These are phyloP conservation scores for Moesziomyces sp. DNA, from an alignment of 1,284 basidiomycete genomes.

Conservation along the genomic window DNA sequence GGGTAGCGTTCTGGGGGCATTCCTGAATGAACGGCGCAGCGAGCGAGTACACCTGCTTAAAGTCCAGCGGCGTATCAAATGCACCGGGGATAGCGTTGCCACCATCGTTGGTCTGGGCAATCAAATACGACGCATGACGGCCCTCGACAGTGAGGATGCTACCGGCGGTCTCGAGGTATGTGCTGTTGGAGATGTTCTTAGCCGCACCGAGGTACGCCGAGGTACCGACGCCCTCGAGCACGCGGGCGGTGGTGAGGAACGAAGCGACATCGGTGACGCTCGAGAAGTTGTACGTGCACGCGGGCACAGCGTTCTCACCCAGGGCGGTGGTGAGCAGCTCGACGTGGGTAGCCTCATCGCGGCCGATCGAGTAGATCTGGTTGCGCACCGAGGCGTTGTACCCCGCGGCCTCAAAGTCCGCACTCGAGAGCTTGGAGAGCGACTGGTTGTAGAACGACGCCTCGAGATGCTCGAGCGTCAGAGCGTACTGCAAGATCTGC, in stretches of 20 bases:
- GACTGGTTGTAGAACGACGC: conserved; percentile 53
- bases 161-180: conserved; percentile 46
- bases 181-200: conserved; percentile 44
- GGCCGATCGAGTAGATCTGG: conserved; percentile 51
- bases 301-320: conserved; percentile 30
- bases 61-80: conserved; percentile 53
- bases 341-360: conserved; percentile 41
- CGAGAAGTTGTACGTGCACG: conserved; percentile 48
- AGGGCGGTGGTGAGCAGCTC: conserved; percentile 31
- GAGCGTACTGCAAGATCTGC: conserved; percentile 53
- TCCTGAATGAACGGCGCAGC: conserved; percentile 57
- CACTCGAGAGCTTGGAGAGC: conserved; percentile 29
- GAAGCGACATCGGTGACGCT: conserved; percentile 32
- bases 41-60: conserved; percentile 60
- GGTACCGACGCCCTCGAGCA: conserved; percentile 51
- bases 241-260: conserved; percentile 52
- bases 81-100: conserved; percentile 36
- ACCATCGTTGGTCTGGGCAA: conserved; percentile 49
- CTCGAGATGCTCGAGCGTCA: conserved; percentile 61
- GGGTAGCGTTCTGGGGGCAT: conserved; percentile 27
- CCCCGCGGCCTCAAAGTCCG: conserved; percentile 36
- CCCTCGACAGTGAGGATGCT: conserved; percentile 70
- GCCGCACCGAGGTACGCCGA: conserved; percentile 39
- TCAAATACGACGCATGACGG: conserved; percentile 71
- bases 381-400: conserved; percentile 45